Evolutionary conservation across 208 protist species (phyloP).

Genomic region (Zelonia costaricensis): DNA sequence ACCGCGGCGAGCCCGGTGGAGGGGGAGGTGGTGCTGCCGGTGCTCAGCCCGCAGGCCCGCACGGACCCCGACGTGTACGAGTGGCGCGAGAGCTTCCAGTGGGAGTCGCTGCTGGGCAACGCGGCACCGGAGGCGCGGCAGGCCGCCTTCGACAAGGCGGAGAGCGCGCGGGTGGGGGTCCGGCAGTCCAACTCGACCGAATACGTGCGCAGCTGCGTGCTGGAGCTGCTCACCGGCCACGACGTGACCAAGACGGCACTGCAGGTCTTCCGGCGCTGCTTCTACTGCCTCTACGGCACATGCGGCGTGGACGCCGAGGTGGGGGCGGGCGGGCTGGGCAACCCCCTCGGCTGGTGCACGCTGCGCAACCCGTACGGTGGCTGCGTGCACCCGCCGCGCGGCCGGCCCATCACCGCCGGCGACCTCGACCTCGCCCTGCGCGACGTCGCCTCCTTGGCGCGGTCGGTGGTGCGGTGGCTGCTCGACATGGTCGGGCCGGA

Average conservation of each 20-base stretch:
- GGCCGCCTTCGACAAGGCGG: slow-evolving; percentile 2
- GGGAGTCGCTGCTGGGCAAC: slow-evolving; percentile 68
- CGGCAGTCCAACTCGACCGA: slow-evolving; percentile 44
- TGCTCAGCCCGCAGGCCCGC: slow-evolving; percentile 13
- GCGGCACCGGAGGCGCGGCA: slow-evolving; percentile 22
- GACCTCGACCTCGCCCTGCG: slow-evolving; percentile 72
- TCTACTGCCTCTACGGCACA: slow-evolving; percentile 82
- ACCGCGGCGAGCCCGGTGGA: slow-evolving; percentile 37
- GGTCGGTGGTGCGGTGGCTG: slow-evolving; percentile 68
- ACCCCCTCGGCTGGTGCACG: slow-evolving; percentile 68
- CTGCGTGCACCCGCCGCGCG: slow-evolving; percentile 63
- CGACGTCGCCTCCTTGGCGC: slow-evolving; percentile 73
- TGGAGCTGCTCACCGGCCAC: slow-evolving; percentile 48
- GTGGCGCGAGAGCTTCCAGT: slow-evolving; percentile 79
- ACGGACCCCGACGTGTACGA: slow-evolving; percentile 26
- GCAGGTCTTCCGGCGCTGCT: slow-evolving; percentile 82
- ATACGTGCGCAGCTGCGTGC: slow-evolving; percentile 38
- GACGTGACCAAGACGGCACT: slow-evolving; percentile 35
- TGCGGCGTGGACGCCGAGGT: slow-evolving; percentile 58
- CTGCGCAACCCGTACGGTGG: slow-evolving; percentile 64
- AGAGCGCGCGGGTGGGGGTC: slow-evolving; percentile 11
- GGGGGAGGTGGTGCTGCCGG: slow-evolving; percentile 49
- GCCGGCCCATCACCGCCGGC: slow-evolving; percentile 39
- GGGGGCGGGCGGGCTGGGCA: slow-evolving; percentile 42
- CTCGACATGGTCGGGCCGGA: slow-evolving; percentile 48